Evolutionary conservation across 805 yeast genomes (phyloP).

Genomic region (Brettanomyces nanus): DNA sequence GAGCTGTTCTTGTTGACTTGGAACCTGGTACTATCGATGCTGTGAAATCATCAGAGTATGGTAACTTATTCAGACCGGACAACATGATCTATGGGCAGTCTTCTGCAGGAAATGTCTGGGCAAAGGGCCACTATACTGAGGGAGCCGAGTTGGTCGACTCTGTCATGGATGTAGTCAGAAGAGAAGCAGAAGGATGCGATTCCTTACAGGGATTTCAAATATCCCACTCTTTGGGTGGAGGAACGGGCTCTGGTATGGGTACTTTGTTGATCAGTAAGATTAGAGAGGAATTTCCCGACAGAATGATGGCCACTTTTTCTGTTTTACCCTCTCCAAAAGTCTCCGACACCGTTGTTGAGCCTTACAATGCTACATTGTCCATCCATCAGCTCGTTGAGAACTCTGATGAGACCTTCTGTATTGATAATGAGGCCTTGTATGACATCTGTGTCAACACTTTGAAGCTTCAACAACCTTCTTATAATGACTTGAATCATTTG

Average conservation of each 20-base stretch:
- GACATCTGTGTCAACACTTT: slow-evolving; percentile 82
- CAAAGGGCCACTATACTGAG: slow-evolving; percentile 93
- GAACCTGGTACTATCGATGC: slow-evolving; percentile 93
- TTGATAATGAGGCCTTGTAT: slow-evolving; percentile 89
- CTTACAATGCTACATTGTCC: slow-evolving; percentile 87
- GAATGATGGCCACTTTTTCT: slow-evolving; percentile 94
- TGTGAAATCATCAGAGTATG: slow-evolving; percentile 72
- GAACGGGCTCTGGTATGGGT: slow-evolving; percentile 97
- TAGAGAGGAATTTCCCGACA: slow-evolving; percentile 88
- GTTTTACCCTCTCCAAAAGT: slow-evolving; percentile 89
- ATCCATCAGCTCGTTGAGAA: slow-evolving; percentile 86
- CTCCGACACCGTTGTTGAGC: slow-evolving; percentile 91
- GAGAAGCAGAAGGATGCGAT: slow-evolving; percentile 92
- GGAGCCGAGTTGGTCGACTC: slow-evolving; percentile 92
- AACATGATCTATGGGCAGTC: slow-evolving; percentile 84
- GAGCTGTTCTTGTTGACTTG: slow-evolving; percentile 86
- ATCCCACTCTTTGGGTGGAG: slow-evolving; percentile 78
- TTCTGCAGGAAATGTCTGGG: slow-evolving; percentile 96
- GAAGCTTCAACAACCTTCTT: slow-evolving; percentile 71
- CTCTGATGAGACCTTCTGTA: slow-evolving; percentile 90
- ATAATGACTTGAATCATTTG: slow-evolving; percentile 70
- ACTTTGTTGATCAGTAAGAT: slow-evolving; percentile 77
- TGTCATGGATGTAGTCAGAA: slow-evolving; percentile 81
- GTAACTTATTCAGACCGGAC: slow-evolving; percentile 86
- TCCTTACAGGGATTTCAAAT: slow-evolving; percentile 93